Evolutionary conservation across 108 stramenopile species (phyloP), one percentile per base, ranked within the genome.

Genomic region (Conticribra guillardii): DNA sequence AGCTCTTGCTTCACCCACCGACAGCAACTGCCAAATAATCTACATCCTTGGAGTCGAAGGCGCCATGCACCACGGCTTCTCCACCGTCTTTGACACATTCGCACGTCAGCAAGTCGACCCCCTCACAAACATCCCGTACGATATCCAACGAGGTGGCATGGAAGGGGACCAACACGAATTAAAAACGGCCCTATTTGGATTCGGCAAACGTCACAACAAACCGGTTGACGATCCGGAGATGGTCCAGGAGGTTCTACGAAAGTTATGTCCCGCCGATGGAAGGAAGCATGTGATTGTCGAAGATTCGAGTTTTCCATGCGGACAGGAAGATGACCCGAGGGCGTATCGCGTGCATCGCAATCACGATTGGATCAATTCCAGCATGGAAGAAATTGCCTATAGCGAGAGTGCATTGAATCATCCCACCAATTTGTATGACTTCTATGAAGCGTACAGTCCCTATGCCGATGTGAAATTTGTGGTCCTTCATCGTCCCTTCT

Each of bases 251-350:
- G 55, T 54, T 23, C 19, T 72, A 27, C 29, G 52, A 47, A 37
- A 64, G 16, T 1, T 63, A 31, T 72, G 71, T 28, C 71, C 71
- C 4, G 18, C 15, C 1, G 54, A 72, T 34, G 70, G 51, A 2
- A 46, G 21, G 18, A 37, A 47, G 17, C 71, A 47, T 45, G 46
- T 72, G 45, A 63, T 72, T 31, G 32, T 72, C 22, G 61, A 72
- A 63, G 71, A 72, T 33, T 55, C 62, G 0, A 55, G 54, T 17
- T 72, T 72, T 30, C 61, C 71, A 3, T 56, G 56, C 27, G 72
- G 72, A 15, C 34, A 45, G n/a, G 33, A 48, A 7, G 63, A 64
- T 28, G 72, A 73, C 51, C 63, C 72, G 22, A 29, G 72, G 0
- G 50, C 62, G 23, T 73, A 73, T 48, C 53, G 71, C 3, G 48